These are phyloP conservation scores for Solanum chaucha DNA, from an alignment of 257 asterid species.

Conservation along the genomic window DNA sequence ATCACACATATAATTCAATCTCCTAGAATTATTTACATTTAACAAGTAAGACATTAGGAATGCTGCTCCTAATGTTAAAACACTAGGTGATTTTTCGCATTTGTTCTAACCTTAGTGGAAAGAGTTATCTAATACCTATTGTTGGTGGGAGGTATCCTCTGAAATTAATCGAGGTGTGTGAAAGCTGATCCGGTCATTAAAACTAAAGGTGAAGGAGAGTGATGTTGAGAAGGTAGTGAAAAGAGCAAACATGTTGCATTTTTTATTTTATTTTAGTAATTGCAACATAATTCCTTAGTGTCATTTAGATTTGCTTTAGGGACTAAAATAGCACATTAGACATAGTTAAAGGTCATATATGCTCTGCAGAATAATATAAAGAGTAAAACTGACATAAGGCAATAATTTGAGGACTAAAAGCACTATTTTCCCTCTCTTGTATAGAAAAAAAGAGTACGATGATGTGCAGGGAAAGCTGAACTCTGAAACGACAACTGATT, in stretches of 20 bases:
- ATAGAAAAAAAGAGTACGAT: background rate
- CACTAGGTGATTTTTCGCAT: too few relatives aligned
- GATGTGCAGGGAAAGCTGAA: background rate
- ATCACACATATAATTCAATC: background rate
- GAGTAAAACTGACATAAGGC: background rate
- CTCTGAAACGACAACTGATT: background rate
- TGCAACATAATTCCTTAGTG: background rate
- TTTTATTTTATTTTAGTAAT: background rate
- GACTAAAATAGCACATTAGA: background rate
- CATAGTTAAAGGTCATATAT: background rate
- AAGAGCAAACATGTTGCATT: background rate
- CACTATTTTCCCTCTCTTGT: background rate
- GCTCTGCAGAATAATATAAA: background rate
- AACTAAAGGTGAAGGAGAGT: background rate
- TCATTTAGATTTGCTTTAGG: background rate
- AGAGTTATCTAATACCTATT: too few relatives aligned
- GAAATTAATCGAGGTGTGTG: background rate
- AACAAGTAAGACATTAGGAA: background rate
- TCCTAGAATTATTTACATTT: background rate
- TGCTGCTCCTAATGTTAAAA: background rate
- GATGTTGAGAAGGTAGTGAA: background rate
- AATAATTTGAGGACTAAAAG: background rate
- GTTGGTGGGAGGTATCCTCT: rapidly evolving
- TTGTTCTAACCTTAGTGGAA: background rate
- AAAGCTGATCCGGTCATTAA: too few relatives aligned